Evolutionary conservation across 441 rosid genomes (phyloP).

Genomic region (Biscutella auriculata): DNA sequence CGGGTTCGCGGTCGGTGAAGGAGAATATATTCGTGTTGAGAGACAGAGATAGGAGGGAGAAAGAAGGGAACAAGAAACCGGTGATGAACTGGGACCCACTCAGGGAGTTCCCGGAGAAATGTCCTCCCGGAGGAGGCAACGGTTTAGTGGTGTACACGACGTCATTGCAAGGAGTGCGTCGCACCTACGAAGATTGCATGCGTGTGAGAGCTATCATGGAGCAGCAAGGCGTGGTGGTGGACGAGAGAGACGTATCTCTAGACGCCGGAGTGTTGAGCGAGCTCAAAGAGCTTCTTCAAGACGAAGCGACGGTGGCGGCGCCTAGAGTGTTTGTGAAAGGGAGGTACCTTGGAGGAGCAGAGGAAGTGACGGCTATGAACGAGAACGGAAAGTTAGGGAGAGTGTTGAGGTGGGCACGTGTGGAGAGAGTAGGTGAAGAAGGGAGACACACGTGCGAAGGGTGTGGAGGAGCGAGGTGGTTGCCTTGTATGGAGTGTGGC

Average conservation of each 20-base stretch:
- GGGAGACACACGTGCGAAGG: slow-evolving; percentile 69
- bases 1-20: slow-evolving; percentile 36
- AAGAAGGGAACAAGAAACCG: slow-evolving; percentile 43
- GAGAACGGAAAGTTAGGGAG: slow-evolving; percentile 56
- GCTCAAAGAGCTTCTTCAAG: slow-evolving; percentile 40
- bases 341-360: slow-evolving; percentile 67
- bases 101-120: slow-evolving; percentile 50
- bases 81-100: slow-evolving; percentile 50
- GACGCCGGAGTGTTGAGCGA: slow-evolving; percentile 58
- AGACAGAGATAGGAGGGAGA: slow-evolving; percentile 57
- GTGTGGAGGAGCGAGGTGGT: slow-evolving; percentile 75
- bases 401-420: slow-evolving; percentile 45
- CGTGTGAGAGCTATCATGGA: slow-evolving; percentile 43
- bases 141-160: slow-evolving; percentile 70
- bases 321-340: slow-evolving; percentile 82
- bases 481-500: slow-evolving; percentile 68
- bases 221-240: slow-evolving; percentile 43
- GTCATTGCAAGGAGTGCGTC: slow-evolving; percentile 69
- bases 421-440: slow-evolving; percentile 40
- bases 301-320: slow-evolving; percentile 27
- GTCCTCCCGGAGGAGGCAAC: slow-evolving; percentile 60
- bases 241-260: slow-evolving; percentile 77
- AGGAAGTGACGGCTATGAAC: slow-evolving; percentile 48
- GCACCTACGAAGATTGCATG: slow-evolving; percentile 62
- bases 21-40: slow-evolving; percentile 53